phyloP scores from a whole-genome alignment of 352 stramenopile genomes.

The Phytophthora cryptogea region DNA sequence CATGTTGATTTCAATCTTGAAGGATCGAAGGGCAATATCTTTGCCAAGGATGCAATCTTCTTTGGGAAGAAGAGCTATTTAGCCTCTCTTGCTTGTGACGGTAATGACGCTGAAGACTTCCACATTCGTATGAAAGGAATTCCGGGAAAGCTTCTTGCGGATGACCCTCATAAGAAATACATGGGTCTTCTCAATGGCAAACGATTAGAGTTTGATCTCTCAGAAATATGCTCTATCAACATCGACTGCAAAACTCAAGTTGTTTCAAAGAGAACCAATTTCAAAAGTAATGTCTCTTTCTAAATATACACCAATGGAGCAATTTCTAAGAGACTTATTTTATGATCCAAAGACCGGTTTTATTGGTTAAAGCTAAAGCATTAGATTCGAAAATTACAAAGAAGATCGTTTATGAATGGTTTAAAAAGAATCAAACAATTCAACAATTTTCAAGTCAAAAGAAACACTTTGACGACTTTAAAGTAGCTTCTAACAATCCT shows the following conservation, averaged over 20 bases:
- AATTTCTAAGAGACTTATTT: too few relatives aligned
- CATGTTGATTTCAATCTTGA: slow-evolving; percentile 13
- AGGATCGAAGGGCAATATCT: slow-evolving; percentile 4
- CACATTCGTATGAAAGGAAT: slow-evolving; percentile 13
- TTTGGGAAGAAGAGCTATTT: slow-evolving; percentile 18
- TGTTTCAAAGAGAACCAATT: slow-evolving; percentile 13
- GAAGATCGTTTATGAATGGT: too few relatives aligned
- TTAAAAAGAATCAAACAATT: slow-evolving; percentile 1
- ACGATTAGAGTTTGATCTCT: slow-evolving; percentile 3
- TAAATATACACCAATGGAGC: too few relatives aligned
- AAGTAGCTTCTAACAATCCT: not conserved
- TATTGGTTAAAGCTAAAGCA: too few relatives aligned
- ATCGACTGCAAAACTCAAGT: slow-evolving; percentile 8
- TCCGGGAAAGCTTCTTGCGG: slow-evolving; percentile 1
- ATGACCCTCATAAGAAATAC: slow-evolving; percentile 3
- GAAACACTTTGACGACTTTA: not conserved
- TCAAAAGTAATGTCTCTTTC: too few relatives aligned
- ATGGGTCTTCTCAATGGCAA: slow-evolving; percentile 9
- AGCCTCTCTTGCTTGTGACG: slow-evolving; percentile 2
- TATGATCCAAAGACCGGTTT: too few relatives aligned
- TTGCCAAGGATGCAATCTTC: slow-evolving; percentile 3
- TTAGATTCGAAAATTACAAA: too few relatives aligned
- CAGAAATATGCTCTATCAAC: slow-evolving; percentile 5
- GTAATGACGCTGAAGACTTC: not conserved
- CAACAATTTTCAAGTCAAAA: not conserved